Evolutionary conservation across 352 stramenopile genomes (phyloP), one percentile per base, ranked within the genome.

Genomic region (Phytophthora cryptogea): DNA sequence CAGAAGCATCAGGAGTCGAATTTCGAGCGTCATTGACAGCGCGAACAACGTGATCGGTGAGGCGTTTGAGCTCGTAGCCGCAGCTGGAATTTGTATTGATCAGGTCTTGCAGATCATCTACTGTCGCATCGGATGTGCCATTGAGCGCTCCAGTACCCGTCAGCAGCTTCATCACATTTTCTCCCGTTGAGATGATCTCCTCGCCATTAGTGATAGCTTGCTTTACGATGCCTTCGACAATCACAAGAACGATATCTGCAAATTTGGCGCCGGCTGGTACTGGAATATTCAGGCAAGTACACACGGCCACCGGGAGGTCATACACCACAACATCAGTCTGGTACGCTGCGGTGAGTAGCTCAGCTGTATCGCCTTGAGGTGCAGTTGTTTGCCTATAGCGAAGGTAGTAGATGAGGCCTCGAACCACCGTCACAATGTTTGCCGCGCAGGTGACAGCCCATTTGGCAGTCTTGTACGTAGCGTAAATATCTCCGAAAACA

Each of bases 141-240:
- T 69, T 69, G 7, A 69, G 33, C 5, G 60, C 55, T 8, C 46
- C 60, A 7, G 54, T 59, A 13, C 46, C 60, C 13, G 60, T 69
- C 0, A 69, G 45, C 17, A 69, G 31, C 20, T 65, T 60, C 8
- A 69, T 28, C 11, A 69, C 60, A 14, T 69, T 69, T 32, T 59
- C 60, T 31, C 46, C 60, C 1, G 60, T 69, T 1, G 60, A 69
- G n/a, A 69, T 58, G 32, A 65, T 69, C n/a, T 60, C 55, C 17
- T 69, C 60, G 3, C 54, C 60, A 26, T 69, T 69, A 1, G 60
- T 69, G 54, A 69, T 69, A 7, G 45, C 54, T 26, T 69, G 60
- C 16, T 69, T 69, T n/a, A 65, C 60, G n/a, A 69, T 69, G 4
- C 60, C 60, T 55, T 69, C 60, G 13, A 69, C 60, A n/a, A 69